Base-by-base conservation (phyloP, 257 asterid genomes). In the Solanum sejunctum region DNA sequence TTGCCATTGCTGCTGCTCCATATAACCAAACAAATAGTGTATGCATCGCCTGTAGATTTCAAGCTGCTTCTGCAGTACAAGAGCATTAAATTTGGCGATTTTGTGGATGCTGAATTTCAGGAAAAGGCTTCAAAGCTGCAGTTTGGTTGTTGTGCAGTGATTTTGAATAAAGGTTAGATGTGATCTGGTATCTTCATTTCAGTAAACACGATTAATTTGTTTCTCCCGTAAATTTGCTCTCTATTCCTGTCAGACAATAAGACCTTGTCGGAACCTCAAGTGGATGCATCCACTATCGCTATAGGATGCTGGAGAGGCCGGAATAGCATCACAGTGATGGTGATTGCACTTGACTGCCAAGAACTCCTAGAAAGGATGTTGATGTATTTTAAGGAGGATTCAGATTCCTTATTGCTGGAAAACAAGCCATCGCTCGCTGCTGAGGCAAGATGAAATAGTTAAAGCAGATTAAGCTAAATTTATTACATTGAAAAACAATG, bases 251-350 rank as follows among this genome's bases (percentile, higher is more conserved):
- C 91, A 95, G 99, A 89, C 84, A 85, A 88, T 52, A 43, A 26
- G 67, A 89, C 17, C 70, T 72, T 82, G 18, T 84, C 91, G 21
- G 95, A 89, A 81, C 82, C 87, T 72, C 80, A 88, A 88, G 89
- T 80, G 64, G 93, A 91, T 91, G 91, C 90, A 77, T 84, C 85
- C 18, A 89, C 93, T 12, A 90, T 94, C 84, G 94, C 98, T 12
- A 92, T 96, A 13, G 98, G 98, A 70, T 96, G 98, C 88, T 96
- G 99, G 99, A 93, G 95, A 87, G 98, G 99, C 55, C 89, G 90
- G 88, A 95, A 90, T 54, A 95, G 85, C 80, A 66, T 96, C 54
- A 88, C 98, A 5, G 97, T 94, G 51, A 96, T 96, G 99, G 95
- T 95, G 73, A 91, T 94, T 16, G 92, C 93, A 58, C 79, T 92